Evolutionary conservation across 1,284 basidiomycete species (phyloP).

Genomic region (Farysia itapuensis): DNA sequence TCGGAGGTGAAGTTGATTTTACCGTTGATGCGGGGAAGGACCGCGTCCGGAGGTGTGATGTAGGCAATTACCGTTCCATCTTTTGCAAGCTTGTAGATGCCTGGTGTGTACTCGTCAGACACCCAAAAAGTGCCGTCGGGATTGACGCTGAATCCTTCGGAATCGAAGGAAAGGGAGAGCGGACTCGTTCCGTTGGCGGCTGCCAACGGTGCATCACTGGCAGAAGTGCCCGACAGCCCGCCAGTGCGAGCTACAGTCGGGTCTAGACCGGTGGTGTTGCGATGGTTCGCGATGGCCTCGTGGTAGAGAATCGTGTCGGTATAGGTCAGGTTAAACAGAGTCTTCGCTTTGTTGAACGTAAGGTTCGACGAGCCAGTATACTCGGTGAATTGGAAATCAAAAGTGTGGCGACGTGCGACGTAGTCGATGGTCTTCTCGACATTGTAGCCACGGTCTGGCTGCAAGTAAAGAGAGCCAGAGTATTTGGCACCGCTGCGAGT

Average conservation of each 20-base stretch:
- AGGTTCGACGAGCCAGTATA: conserved; percentile 64
- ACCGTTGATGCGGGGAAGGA: conserved; percentile 64
- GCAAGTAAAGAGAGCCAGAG: conserved; percentile 64
- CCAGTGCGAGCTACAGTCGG: conserved; percentile 64
- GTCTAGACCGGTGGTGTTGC: conserved; percentile 69
- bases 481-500: conserved; percentile 44
- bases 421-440: conserved; percentile 66
- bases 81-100: conserved; percentile 67
- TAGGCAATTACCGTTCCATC: conserved; percentile 65
- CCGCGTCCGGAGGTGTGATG: conserved; percentile 68
- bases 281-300: conserved; percentile 59
- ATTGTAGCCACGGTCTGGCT: conserved; percentile 66
- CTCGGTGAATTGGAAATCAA: conserved; percentile 67
- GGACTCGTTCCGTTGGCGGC: conserved; percentile 61
- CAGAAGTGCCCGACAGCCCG: conserved; percentile 10
- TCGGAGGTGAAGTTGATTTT: conserved; percentile 67
- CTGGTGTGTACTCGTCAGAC: conserved; percentile 73
- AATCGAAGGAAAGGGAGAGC: conserved; percentile 64
- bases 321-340: conserved; percentile 66
- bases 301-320: conserved; percentile 66
- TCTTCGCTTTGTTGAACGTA: conserved; percentile 66
- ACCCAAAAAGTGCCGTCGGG: conserved; percentile 64
- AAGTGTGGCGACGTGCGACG: conserved; percentile 66
- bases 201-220: conserved; percentile 45
- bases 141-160: conserved; percentile 68